phyloP scores from a whole-genome alignment of 345 rosid species.

The Populus alba region DNA sequence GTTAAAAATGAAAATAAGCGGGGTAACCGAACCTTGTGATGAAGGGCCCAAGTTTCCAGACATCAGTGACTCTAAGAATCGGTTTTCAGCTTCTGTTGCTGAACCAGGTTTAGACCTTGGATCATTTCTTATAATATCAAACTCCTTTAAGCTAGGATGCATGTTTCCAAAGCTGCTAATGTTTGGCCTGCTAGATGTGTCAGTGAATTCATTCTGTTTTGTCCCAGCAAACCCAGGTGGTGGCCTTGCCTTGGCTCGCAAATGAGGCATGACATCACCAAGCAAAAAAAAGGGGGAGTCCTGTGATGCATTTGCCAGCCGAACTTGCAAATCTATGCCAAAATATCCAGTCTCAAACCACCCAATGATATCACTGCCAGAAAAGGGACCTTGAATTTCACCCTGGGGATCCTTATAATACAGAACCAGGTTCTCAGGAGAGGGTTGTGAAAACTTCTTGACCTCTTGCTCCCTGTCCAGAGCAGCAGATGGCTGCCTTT shows the following conservation, averaged over 20 bases:
- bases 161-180: slow-evolving; percentile 45
- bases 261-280: slow-evolving; percentile 97
- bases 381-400: slow-evolving; percentile 85
- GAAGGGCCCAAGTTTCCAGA: slow-evolving; percentile 48
- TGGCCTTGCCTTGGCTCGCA: slow-evolving; percentile 90
- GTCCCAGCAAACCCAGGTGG: slow-evolving; percentile 90
- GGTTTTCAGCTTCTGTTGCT: slow-evolving; percentile 80
- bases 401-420: slow-evolving; percentile 95
- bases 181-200: slow-evolving; percentile 45
- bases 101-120: slow-evolving; percentile 49
- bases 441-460: slow-evolving; percentile 48
- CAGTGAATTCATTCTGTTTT: slow-evolving; percentile 60
- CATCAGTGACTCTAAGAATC: slow-evolving; percentile 93
- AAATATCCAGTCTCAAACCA: slow-evolving; percentile 98
- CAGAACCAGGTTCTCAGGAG: slow-evolving; percentile 75
- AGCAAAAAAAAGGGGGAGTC: slow-evolving; percentile 72
- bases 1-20: not conserved
- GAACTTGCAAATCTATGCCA: slow-evolving; percentile 87
- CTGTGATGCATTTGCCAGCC: slow-evolving; percentile 58
- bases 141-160: slow-evolving; percentile 41
- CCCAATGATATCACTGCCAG: slow-evolving; percentile 87
- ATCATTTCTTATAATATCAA: slow-evolving; percentile 57
- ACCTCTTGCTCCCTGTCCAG: slow-evolving; percentile 73
- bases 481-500: slow-evolving; percentile 58
- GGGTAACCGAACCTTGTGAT: slow-evolving; percentile 56